Percentiles rank a stretch among this genome's conserved stretches.
Evolutionary conservation across 495 filamentous ascomycete species (phyloP).

Genomic region (Penicillium samsonianum): DNA sequence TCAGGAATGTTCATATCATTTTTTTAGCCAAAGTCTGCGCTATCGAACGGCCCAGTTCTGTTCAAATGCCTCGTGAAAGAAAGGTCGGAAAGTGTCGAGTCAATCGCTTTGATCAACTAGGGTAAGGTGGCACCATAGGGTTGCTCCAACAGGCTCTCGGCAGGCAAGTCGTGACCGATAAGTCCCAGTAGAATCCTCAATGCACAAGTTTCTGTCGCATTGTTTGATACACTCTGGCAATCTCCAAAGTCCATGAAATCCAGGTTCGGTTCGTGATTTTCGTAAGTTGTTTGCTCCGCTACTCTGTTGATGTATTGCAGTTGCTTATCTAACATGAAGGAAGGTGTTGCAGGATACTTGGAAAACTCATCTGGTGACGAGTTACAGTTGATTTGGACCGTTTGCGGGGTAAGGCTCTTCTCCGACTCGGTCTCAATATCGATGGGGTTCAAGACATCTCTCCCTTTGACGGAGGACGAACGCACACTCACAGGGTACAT

Average conservation of each 20-base stretch:
- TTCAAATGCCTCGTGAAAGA: slow-evolving; percentile 3
- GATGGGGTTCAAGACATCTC: not conserved
- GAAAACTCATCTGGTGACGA: not conserved
- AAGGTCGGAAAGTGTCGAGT: not conserved
- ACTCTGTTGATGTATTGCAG: not conserved
- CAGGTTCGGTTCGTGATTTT: not conserved
- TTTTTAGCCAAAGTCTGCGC: not conserved
- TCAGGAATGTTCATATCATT: not conserved
- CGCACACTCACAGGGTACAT: no score
- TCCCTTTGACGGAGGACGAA: not conserved
- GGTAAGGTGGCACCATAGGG: not conserved
- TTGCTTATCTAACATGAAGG: not conserved
- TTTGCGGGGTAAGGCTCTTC: not conserved
- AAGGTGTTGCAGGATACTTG: not conserved
- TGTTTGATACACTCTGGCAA: not conserved
- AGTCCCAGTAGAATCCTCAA: not conserved
- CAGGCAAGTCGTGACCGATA: not conserved
- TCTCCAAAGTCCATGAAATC: slow-evolving; percentile 4
- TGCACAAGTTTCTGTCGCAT: not conserved
- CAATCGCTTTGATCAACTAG: not conserved
- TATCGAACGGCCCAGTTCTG: not conserved
- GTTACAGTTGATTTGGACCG: not conserved
- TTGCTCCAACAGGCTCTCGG: not conserved
- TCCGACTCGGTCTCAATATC: not conserved
- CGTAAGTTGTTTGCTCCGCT: not conserved